Conservation (phyloP, 2,329 filamentous ascomycete genomes). For the Nakataea oryzae region DNA sequence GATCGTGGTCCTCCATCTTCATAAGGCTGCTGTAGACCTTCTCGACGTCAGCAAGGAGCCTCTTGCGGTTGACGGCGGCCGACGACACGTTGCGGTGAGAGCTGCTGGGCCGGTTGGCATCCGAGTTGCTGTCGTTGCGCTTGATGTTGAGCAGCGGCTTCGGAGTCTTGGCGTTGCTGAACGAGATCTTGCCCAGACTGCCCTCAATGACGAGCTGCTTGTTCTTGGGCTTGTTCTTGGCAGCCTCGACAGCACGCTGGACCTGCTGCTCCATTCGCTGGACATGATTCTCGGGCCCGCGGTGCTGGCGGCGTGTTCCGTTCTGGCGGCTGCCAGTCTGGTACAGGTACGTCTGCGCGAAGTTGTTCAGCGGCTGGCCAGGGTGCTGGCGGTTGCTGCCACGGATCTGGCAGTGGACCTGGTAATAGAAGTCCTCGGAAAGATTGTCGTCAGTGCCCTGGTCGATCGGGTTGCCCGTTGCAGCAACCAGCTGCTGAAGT, state of each 20-base stretch:
- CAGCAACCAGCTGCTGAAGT: slow-evolving; percentile 87
- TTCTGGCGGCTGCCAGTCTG: slow-evolving; percentile 83
- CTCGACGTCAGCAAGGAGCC: slow-evolving; percentile 78
- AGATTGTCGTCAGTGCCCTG: slow-evolving; percentile 70
- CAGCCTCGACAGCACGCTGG: slow-evolving; percentile 90
- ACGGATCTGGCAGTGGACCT: slow-evolving; percentile 91
- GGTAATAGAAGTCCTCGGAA: slow-evolving; percentile 95
- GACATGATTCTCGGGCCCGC: slow-evolving; percentile 90
- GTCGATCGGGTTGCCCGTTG: slow-evolving; percentile 79
- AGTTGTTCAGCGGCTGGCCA: slow-evolving; percentile 86
- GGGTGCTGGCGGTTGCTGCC: slow-evolving; percentile 84
- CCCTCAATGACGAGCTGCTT: slow-evolving; percentile 95
- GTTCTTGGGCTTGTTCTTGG: slow-evolving; percentile 95
- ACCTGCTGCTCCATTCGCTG: slow-evolving; percentile 99
- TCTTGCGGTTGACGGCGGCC: slow-evolving; percentile 59
- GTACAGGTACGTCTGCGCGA: slow-evolving; percentile 94
- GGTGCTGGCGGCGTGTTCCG: slow-evolving; percentile 56
- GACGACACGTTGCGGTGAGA: slow-evolving; percentile 26
- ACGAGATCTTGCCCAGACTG: slow-evolving; percentile 94
- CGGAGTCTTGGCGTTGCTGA: slow-evolving; percentile 96
- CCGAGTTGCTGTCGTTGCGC: slow-evolving; percentile 56
- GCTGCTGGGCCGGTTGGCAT: slow-evolving; percentile 39
- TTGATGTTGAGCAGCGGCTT: slow-evolving; percentile 94
- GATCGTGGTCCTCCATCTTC: slow-evolving; percentile 88
- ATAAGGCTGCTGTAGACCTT: slow-evolving; percentile 80